Evolutionary conservation across 345 rosid genomes (phyloP), one percentile per base, ranked within the genome.

Genomic region (Linum trigynum): DNA sequence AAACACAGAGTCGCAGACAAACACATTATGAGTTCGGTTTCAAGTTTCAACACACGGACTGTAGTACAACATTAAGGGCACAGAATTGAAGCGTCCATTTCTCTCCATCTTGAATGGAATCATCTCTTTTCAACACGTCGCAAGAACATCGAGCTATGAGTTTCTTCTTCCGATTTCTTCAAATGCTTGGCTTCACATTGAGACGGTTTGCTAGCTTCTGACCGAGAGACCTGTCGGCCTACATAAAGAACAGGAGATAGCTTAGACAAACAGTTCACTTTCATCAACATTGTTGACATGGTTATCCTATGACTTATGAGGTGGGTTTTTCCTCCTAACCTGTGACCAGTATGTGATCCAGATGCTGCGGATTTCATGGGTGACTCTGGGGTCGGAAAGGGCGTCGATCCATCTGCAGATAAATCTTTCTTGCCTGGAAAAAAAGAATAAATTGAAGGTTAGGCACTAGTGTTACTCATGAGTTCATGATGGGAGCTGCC

Each of bases 261-360:
- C 37, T 15, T 41, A 14, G 15, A 2, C 35, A 62, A 57, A 32
- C 38, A 15, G 42, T 23, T 35, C 3, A 35, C n/a, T 16, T 10
- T 8, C 39, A 15, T n/a, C 15, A 56, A 40, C 12, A 10, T 23
- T 23, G 12, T 40, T 55, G 7, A 39, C 36, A 16, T 40, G 5
- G 7, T 12, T 38, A 5, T 45, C 32, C n/a, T 43, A 7, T 16
- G 32, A 3, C 32, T 39, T 1, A 42, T 59, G 9, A 62, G 39
- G 56, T 37, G 61, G 58, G 14, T 4, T 3, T 42, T 39, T 39
- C 7, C 32, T 1, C 32, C 5, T 17, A 42, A 74, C 77, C 74
- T 74, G 64, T 65, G 66, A 55, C 73, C 73, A 74, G 53, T 69
- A 74, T 41, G 77, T 65, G 62, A 74, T 57, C 73, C 73, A 74